Evolutionary conservation across 306 rosid genomes (phyloP).

Genomic region (Cucumis sativus): Cucumber_9930_V3 NC_026656.2:10624001-10624500

Average conservation of each 20-base stretch:
- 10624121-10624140: neutral
- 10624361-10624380: slow-evolving; percentile 89
- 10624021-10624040: neutral
- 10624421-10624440: slow-evolving; percentile 79
- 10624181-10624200: neutral
- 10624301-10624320: neutral
- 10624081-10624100: neutral
- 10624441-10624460: slow-evolving; percentile 75
- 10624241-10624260: neutral
- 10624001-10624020: neutral
- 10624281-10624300: too few relatives aligned
- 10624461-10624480: slow-evolving; percentile 84
- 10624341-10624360: slow-evolving; percentile 85
- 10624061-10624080: neutral
- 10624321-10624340: neutral
- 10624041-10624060: neutral
- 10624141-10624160: neutral
- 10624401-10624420: slow-evolving; percentile 81
- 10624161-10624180: neutral
- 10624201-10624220: neutral
- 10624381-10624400: slow-evolving; percentile 73
- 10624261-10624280: neutral
- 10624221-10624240: too few relatives aligned
- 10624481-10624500: slow-evolving; percentile 78
- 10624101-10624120: neutral